These are phyloP conservation scores for Dendryphion nanum DNA, from an alignment of 2,329 filamentous ascomycete genomes.

Conservation along the genomic window DNA sequence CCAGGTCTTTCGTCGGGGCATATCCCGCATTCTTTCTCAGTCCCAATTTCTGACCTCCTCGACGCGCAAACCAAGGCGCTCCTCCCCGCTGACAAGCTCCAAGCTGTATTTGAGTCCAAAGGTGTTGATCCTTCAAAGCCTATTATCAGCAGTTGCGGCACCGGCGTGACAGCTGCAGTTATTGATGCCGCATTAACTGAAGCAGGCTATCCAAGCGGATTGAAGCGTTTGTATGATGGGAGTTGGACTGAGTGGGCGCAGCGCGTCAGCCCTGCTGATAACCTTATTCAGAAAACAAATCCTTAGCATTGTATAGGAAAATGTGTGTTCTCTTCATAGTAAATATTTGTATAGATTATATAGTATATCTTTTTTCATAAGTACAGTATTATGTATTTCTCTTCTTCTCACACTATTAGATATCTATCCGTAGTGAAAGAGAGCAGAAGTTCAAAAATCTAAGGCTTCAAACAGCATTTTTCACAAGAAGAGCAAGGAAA, in stretches of 20 bases:
- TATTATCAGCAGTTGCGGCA: slow-evolving; percentile 86
- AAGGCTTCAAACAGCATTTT: too few relatives aligned
- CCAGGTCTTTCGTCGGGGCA: slow-evolving; percentile 75
- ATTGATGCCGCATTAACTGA: slow-evolving; percentile 83
- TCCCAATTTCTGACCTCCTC: slow-evolving; percentile 77
- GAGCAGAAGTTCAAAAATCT: too few relatives aligned
- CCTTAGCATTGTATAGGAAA: too few relatives aligned
- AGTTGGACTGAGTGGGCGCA: slow-evolving; percentile 79
- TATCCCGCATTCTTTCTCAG: slow-evolving; percentile 80
- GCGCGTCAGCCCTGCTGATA: not conserved
- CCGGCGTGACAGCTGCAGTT: slow-evolving; percentile 88
- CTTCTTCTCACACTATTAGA: too few relatives aligned
- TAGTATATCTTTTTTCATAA: too few relatives aligned
- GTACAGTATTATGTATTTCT: too few relatives aligned
- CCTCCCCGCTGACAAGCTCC: slow-evolving; percentile 68
- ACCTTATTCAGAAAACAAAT: not conserved
- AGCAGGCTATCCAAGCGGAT: slow-evolving; percentile 69
- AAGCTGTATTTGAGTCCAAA: slow-evolving; percentile 73
- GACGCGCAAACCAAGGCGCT: slow-evolving; percentile 82
- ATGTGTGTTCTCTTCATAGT: too few relatives aligned
- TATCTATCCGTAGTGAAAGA: too few relatives aligned
- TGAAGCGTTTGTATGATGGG: slow-evolving; percentile 83
- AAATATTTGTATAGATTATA: too few relatives aligned
- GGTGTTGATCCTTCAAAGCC: slow-evolving; percentile 76
- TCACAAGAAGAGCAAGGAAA: too few relatives aligned